Conservation (phyloP, 1,284 basidiomycete genomes). For the Fomitiporia mediterranea region DNA sequence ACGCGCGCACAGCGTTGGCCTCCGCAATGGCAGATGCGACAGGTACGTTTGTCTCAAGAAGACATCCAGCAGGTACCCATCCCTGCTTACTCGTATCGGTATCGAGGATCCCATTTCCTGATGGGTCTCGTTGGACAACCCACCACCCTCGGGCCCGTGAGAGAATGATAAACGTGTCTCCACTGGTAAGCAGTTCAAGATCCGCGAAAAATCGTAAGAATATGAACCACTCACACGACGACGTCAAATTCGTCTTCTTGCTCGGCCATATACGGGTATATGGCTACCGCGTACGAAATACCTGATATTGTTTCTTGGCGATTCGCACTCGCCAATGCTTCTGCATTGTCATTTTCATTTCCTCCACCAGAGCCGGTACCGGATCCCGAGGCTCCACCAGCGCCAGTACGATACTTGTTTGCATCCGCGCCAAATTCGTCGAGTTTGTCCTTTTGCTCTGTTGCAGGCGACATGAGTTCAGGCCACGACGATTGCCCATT, state of each 20-base stretch:
- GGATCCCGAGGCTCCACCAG: constrained; percentile 10
- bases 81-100: constrained; percentile 73
- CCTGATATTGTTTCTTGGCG: constrained; percentile 54
- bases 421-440: constrained; percentile 26
- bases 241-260: constrained; percentile 98
- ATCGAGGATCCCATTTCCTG: constrained; percentile 76
- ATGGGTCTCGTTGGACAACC: constrained; percentile 93
- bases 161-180: constrained; percentile 90
- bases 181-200: constrained; percentile 39
- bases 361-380: constrained; percentile 26
- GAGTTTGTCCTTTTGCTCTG: constrained; percentile 39
- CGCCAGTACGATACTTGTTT: constrained; percentile 9
- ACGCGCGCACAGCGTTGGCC: constrained; percentile 48
- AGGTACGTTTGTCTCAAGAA: constrained; percentile 87
- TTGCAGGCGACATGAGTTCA: constrained; percentile 61
- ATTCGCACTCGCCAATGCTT: constrained; percentile 27
- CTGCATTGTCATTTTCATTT: constrained; percentile 27
- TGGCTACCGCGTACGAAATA: constrained; percentile 86
- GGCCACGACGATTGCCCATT: constrained; percentile 64
- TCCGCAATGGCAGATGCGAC: constrained; percentile 74
- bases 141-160: constrained; percentile 97
- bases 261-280: constrained; percentile 95
- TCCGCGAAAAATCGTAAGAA: constrained; percentile 3
- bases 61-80: constrained; percentile 89
- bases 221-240: constrained; percentile 68